Percentiles rank a stretch among this genome's conserved stretches.
phyloP scores from a whole-genome alignment of 1,139 yeast species.

The Blastobotrys buckinghamii region DNA sequence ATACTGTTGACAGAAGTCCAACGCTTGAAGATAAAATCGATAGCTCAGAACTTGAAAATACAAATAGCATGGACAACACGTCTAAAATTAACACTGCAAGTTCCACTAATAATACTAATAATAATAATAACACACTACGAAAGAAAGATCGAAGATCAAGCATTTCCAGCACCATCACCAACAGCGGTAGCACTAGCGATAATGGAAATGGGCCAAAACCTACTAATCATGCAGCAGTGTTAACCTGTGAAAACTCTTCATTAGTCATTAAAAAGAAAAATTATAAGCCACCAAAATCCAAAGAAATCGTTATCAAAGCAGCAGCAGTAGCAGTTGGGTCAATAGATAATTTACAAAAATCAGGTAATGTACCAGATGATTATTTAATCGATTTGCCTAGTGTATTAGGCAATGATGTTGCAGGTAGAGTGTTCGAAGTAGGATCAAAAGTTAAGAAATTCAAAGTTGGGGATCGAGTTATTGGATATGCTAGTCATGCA shows the following conservation, averaged over 20 bases:
- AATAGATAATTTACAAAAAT: neutral
- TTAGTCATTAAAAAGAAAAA: neutral
- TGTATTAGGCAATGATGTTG: slow-evolving; percentile 35
- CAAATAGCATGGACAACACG: too few relatives aligned
- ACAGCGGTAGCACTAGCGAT: too few relatives aligned
- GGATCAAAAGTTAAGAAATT: slow-evolving; percentile 50
- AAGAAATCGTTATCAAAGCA: neutral
- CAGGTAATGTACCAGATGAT: neutral
- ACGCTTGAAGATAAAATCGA: too few relatives aligned
- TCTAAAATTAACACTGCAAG: too few relatives aligned
- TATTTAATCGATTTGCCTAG: neutral
- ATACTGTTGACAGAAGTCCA: too few relatives aligned
- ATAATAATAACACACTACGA: too few relatives aligned
- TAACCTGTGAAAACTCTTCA: neutral
- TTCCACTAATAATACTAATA: too few relatives aligned
- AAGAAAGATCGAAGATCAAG: too few relatives aligned
- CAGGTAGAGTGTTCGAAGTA: slow-evolving; percentile 54
- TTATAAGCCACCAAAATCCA: neutral
- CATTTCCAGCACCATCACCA: too few relatives aligned
- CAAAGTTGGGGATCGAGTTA: slow-evolving; percentile 49
- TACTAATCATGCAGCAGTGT: neutral
- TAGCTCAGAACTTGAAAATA: too few relatives aligned
- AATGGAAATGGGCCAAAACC: too few relatives aligned
- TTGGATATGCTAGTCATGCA: slow-evolving; percentile 25
- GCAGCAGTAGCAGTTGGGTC: neutral